Percentiles rank a stretch among this genome's conserved stretches.
Evolutionary conservation across 2,329 filamentous ascomycete genomes (phyloP).

Genomic region (Hymenoscyphus fraxineus): DNA sequence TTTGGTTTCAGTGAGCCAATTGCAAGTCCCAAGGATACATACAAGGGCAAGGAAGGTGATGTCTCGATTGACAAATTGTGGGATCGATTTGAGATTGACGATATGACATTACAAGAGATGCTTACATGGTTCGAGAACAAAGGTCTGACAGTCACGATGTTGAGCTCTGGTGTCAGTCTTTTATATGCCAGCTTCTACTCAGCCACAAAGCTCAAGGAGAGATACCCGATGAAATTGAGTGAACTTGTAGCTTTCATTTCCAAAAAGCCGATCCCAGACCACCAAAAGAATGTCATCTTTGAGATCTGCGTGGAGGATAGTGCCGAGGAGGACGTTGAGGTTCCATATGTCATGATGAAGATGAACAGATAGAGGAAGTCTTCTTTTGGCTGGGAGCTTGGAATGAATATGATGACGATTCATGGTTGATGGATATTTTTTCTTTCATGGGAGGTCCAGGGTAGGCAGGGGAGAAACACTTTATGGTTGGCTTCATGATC

Average conservation of each 20-base stretch:
- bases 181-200: constrained; percentile 93
- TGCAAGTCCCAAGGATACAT: constrained; percentile 86
- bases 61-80: constrained; percentile 93
- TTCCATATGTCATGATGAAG: constrained; percentile 93
- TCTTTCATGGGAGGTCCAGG: neutral
- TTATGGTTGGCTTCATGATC: neutral
- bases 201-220: constrained; percentile 71
- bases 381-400: constrained; percentile 5
- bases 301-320: constrained; percentile 90
- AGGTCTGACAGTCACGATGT: constrained; percentile 82
- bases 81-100: constrained; percentile 90
- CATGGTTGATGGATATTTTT: constrained; percentile 13
- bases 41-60: constrained; percentile 72
- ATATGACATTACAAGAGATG: constrained; percentile 82
- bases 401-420: constrained; percentile 9
- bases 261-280: constrained; percentile 84
- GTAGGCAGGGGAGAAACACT: neutral
- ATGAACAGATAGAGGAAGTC: constrained; percentile 26
- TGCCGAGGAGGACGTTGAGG: constrained; percentile 89
- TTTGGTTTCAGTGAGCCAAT: constrained; percentile 98
- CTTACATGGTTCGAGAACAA: constrained; percentile 75
- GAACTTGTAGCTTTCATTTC: constrained; percentile 83
- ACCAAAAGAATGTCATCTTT: constrained; percentile 94
- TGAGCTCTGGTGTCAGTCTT: constrained; percentile 94
- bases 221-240: constrained; percentile 79